Evolutionary conservation across 768 basidiomycete genomes (phyloP), one percentile per base, ranked within the genome.

Genomic region (Tricholoma terreum): DNA sequence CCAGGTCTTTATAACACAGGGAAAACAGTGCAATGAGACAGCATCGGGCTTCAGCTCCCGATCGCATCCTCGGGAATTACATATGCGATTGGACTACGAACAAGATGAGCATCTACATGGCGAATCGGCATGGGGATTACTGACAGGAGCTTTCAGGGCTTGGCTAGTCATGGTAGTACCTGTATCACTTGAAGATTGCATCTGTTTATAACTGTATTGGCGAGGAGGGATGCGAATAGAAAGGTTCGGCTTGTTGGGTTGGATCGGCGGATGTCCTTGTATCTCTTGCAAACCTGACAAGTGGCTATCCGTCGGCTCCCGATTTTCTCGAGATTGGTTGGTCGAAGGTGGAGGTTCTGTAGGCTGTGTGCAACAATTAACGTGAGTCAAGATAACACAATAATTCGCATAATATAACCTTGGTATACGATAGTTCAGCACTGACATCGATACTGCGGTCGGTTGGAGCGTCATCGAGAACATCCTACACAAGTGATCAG

Each of bases 1-100:
- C 67, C 65, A 66, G 7, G 56, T 56, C 19, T 55, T 51, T 51
- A 57, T 56, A 4, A 66, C 30, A 49, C 67, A 68, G 10, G 14
- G 3, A 2, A 57, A 21, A 34, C 67, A 68, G 46, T 61, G 53
- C 9, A 30, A 43, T 11, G 59, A 42, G 2, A 33, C 55, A 4
- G 63, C 60, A 10, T 51, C 57, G 0, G 34, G 17, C 10, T 52
- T 54, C 4, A 68, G 7, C 8, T 35, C 19, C 4, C 17, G 11
- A 35, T 49, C 24, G 33, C 67, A 68, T 5, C 52, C 54, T 6
- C 34, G 34, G 17, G 55, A 57, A 15, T 19, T 35, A 57, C 67
- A 68, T 22, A 17, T 51, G 15, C 61, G 56, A 24, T 30, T 34
- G 8, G 21, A 34, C 58, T 58, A 27, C 2, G 17, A 22, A 48